Base-by-base conservation (phyloP, 495 filamentous ascomycete genomes). In the Glonium stellatum region DNA sequence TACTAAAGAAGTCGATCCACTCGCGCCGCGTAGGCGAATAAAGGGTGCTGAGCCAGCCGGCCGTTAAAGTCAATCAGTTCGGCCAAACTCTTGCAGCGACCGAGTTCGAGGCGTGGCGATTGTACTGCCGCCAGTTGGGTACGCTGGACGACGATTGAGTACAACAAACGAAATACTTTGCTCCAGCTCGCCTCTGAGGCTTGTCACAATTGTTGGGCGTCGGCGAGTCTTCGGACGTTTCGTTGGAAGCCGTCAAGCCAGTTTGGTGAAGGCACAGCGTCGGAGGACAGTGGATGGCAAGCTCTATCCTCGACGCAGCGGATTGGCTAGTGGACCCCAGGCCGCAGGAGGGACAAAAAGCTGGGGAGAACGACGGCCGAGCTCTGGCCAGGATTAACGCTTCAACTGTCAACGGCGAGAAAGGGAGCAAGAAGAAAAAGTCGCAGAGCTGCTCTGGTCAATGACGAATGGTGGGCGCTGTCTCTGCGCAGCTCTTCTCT, bases 281-380 rank as follows among this genome's bases (percentile, higher is more conserved):
- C 57, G 51, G 60, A 13, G 52, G 55, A 54, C 42, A 67, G 64
- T 44, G 59, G 48, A 55, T 66, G 63, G 50, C 55, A 59, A 66
- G 60, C 60, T 63, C 57, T 48, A 50, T 27, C 42, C 44, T 35
- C 50, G 48, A 41, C 36, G 18, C 21, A 25, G 41, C 54, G 55
- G 60, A 67, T 67, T 67, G 64, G 64, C 60, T 52, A 52, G 23
- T 11, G 53, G 22, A 37, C 54, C 53, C 53, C 59, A 57, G 54
- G 55, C 54, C 44, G 18, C 55, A 47, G 48, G 59, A 57, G 59
- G 54, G 55, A 59, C 59, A 67, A 50, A 57, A 60, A 55, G 41
- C 52, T 55, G 60, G 60, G 57, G 37, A 49, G 39, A 60, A 46
- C 62, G 54, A 50, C 50, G 59, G 49, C 50, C 34, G 36, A 13